Evolutionary conservation across 2,329 filamentous ascomycete genomes (phyloP).

Genomic region (Sclerotinia trifoliorum): DNA sequence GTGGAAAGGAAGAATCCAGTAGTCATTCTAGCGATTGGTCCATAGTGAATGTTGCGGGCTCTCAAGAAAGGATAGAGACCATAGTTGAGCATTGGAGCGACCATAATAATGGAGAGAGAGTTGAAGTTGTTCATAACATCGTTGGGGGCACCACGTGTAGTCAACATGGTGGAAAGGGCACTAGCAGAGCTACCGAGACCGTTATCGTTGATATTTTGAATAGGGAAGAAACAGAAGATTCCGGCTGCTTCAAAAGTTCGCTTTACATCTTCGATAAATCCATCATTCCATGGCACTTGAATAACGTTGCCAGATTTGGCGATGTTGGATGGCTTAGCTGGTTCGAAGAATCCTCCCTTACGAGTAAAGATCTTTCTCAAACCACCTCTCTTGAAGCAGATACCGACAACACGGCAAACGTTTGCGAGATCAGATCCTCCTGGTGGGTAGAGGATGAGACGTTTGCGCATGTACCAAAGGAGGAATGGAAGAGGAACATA

Average conservation of each 20-base stretch:
- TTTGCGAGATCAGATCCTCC: conserved; percentile 49
- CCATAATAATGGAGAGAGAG: conserved; percentile 70
- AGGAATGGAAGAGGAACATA: conserved; percentile 58
- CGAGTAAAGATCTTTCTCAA: conserved; percentile 58
- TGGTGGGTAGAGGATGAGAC: conserved; percentile 47
- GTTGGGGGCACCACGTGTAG: conserved; percentile 70
- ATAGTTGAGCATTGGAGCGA: conserved; percentile 68
- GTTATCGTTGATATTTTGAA: conserved; percentile 42
- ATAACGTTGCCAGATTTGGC: conserved; percentile 52
- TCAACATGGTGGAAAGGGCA: conserved; percentile 58
- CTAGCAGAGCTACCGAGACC: conserved; percentile 52
- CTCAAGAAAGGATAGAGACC: conserved; percentile 67
- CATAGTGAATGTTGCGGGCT: conserved; percentile 62
- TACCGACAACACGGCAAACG: conserved; percentile 45
- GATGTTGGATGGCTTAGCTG: conserved; percentile 64
- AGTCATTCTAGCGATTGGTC: conserved; percentile 72
- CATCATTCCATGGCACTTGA: conserved; percentile 80
- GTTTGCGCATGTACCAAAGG: conserved; percentile 47
- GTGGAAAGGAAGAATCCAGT: conserved; percentile 65
- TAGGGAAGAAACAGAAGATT: conserved; percentile 59
- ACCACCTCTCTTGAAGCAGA: conserved; percentile 54
- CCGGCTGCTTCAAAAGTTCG: conserved; percentile 68
- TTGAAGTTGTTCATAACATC: conserved; percentile 76
- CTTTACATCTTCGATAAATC: conserved; percentile 75
- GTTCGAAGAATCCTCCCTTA: conserved; percentile 59